These are phyloP conservation scores for Sarocladiaceae sp. DNA, from an alignment of 2,329 filamentous ascomycete genomes.

Conservation along the genomic window DNA sequence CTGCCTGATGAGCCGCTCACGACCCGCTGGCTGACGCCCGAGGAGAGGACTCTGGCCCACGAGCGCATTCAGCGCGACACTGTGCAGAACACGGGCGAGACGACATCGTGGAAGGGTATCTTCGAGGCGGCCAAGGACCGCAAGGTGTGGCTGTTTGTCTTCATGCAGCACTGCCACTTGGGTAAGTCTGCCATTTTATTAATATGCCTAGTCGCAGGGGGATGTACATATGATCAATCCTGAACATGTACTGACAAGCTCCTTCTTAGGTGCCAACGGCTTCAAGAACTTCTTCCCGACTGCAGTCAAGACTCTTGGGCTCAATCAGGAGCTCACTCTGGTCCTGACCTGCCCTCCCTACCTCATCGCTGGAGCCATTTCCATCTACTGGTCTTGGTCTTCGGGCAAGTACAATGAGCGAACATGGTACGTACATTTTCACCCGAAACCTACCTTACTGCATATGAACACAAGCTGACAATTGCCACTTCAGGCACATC, in stretches of 20 bases:
- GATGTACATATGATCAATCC: not conserved
- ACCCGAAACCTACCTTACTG: too few species aligned
- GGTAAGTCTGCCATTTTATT: not conserved
- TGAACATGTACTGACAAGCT: constrained; percentile 33
- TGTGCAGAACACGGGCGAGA: constrained; percentile 24
- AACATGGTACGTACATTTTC: constrained; percentile 10
- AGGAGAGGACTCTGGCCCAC: constrained; percentile 32
- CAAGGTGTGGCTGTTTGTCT: constrained; percentile 36
- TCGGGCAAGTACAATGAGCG: constrained; percentile 35
- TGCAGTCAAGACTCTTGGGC: constrained; percentile 26
- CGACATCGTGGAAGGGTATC: constrained; percentile 31
- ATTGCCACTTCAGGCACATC: constrained; percentile 17
- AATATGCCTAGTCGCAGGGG: too few species aligned
- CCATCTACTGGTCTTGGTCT: constrained; percentile 28
- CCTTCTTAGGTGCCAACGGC: constrained; percentile 34
- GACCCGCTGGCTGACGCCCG: constrained; percentile 30
- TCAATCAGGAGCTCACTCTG: constrained; percentile 33
- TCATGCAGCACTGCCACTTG: constrained; percentile 31
- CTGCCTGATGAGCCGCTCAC: constrained; percentile 32
- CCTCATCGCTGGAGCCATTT: constrained; percentile 29
- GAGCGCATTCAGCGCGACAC: constrained; percentile 34
- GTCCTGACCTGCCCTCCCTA: constrained; percentile 38
- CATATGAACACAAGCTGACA: not conserved
- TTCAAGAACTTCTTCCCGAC: constrained; percentile 21
- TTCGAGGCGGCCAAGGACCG: constrained; percentile 34